Evolutionary conservation across 2,329 filamentous ascomycete species (phyloP).

Genomic region (Lachnellula cervina): DNA sequence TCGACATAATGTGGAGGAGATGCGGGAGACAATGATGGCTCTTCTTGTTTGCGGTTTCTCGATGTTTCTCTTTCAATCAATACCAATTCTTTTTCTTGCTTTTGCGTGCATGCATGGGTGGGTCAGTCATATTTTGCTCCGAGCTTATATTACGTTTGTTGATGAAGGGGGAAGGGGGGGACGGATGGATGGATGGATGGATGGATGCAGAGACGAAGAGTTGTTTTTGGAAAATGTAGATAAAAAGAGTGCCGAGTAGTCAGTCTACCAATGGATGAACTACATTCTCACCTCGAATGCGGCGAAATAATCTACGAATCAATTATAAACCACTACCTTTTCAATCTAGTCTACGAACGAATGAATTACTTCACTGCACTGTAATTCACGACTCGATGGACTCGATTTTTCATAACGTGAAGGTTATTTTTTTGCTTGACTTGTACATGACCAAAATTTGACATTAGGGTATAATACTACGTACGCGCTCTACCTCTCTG

Average conservation of each 20-base stretch:
- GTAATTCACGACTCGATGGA: neutral
- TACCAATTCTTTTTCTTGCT: constrained; percentile 1
- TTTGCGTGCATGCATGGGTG: constrained; percentile 3
- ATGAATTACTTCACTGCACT: neutral
- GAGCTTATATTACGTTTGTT: neutral
- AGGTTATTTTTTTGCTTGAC: neutral
- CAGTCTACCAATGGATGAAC: neutral
- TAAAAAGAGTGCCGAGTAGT: neutral
- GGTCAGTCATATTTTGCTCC: neutral
- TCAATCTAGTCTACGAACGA: too few species aligned
- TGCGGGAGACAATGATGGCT: neutral
- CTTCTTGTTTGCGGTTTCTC: neutral
- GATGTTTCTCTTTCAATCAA: neutral
- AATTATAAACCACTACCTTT: too few species aligned
- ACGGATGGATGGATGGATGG: neutral
- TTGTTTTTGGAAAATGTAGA: constrained; percentile 3
- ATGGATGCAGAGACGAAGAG: neutral
- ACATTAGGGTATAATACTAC: neutral
- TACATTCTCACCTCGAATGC: neutral
- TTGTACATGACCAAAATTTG: neutral
- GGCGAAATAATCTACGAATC: too few species aligned
- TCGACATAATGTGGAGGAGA: constrained; percentile 4
- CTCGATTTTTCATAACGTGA: too few species aligned
- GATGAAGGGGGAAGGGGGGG: neutral
- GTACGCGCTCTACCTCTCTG: neutral